Conservation (phyloP, 768 basidiomycete genomes). For the Leccinum longicurvipes region DNA sequence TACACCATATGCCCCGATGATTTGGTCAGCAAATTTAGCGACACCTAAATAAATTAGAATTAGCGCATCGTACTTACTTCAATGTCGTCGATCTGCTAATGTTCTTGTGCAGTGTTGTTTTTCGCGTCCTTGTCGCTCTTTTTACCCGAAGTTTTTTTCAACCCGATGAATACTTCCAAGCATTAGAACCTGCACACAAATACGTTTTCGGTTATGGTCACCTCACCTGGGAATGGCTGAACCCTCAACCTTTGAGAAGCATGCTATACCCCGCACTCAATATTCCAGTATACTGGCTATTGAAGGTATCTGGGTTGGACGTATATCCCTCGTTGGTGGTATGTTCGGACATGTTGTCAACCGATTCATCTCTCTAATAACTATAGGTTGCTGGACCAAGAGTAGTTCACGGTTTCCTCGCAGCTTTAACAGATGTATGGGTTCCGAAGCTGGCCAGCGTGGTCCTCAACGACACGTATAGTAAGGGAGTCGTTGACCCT, state of each 20-base stretch:
- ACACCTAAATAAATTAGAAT: background rate
- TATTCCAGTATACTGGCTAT: constrained; percentile 68
- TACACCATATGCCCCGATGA: constrained; percentile 37
- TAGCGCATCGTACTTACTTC: background rate
- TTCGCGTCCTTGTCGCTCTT: constrained; percentile 63
- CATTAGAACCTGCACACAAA: constrained; percentile 87
- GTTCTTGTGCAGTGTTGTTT: constrained; percentile 37
- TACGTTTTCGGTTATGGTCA: constrained; percentile 89
- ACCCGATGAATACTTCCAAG: constrained; percentile 96
- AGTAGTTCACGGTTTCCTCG: constrained; percentile 69
- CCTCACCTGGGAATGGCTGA: constrained; percentile 95
- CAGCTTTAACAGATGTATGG: constrained; percentile 78
- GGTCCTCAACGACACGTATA: constrained; percentile 55
- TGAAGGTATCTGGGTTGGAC: constrained; percentile 59
- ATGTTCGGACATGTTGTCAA: constrained; percentile 27
- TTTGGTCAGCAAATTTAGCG: background rate
- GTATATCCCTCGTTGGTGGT: constrained; percentile 56
- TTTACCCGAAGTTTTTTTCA: constrained; percentile 86
- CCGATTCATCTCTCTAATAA: background rate
- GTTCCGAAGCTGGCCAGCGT: constrained; percentile 57
- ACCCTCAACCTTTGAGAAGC: constrained; percentile 67
- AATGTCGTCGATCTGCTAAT: background rate
- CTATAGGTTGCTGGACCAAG: constrained; percentile 70
- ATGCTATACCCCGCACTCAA: constrained; percentile 81
- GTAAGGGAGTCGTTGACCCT: constrained; percentile 10